Percentiles rank a stretch among this genome's conserved stretches.
Evolutionary conservation across 2,329 filamentous ascomycete species (phyloP).

Genomic region (Tympanopsis confertula): DNA sequence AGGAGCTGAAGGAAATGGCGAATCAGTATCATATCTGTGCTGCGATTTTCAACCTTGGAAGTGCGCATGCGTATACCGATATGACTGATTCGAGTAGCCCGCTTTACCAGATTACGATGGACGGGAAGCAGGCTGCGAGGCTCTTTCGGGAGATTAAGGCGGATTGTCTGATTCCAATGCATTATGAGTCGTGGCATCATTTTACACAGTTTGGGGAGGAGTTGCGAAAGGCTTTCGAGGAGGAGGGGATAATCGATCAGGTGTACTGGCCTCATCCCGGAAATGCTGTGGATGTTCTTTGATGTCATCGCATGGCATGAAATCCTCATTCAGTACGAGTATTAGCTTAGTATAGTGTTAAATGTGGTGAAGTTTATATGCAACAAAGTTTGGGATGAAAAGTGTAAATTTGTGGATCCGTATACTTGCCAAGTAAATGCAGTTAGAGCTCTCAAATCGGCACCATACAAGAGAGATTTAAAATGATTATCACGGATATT

Average conservation of each 20-base stretch:
- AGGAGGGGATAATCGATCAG: constrained; percentile 19
- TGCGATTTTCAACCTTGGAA: constrained; percentile 28
- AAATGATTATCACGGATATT: too few relatives aligned
- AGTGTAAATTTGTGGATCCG: too few relatives aligned
- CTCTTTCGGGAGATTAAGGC: constrained; percentile 25
- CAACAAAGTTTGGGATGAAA: too few relatives aligned
- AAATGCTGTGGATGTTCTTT: constrained; percentile 2
- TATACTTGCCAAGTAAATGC: too few relatives aligned
- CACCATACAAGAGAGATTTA: too few relatives aligned
- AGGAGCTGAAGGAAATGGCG: constrained; percentile 21
- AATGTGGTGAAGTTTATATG: too few relatives aligned
- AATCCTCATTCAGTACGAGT: too few relatives aligned
- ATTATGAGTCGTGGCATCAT: constrained; percentile 32
- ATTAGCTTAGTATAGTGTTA: too few relatives aligned
- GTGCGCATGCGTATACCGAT: constrained; percentile 11
- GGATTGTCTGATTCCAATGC: constrained; percentile 30
- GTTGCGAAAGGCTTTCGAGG: constrained; percentile 16
- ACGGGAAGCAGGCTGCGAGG: constrained; percentile 23
- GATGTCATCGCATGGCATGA: too few relatives aligned
- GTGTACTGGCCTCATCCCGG: constrained; percentile 21
- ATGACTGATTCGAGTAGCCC: constrained; percentile 9
- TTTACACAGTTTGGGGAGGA: constrained; percentile 22
- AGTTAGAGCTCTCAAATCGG: too few relatives aligned
- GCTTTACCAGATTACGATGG: constrained; percentile 27
- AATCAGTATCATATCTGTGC: constrained; percentile 21